Evolutionary conservation across 2,329 filamentous ascomycete genomes (phyloP).

Genomic region (Stemphylium beticola): DNA sequence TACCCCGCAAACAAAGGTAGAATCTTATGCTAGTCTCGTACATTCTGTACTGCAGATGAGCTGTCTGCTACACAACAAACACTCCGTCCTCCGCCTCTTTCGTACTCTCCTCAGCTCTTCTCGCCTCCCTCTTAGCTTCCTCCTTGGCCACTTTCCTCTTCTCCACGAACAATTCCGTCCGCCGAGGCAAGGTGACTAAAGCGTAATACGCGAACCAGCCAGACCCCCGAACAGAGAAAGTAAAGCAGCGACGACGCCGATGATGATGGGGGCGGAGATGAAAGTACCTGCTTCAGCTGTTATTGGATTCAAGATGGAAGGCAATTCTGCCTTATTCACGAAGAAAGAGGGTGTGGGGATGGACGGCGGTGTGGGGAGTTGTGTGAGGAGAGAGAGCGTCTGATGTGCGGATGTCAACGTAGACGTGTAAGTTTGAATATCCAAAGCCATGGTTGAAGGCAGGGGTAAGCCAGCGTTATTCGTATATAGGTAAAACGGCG

Average conservation of each 20-base stretch:
- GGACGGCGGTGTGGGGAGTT: neutral
- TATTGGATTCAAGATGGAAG: neutral
- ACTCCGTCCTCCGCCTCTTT: constrained; percentile 72
- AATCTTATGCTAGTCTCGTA: no score
- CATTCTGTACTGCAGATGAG: no score
- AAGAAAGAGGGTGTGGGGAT: neutral
- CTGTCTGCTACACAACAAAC: no score
- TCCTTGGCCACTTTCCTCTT: neutral
- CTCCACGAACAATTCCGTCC: neutral
- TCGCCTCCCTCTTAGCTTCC: neutral
- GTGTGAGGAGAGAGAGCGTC: no score
- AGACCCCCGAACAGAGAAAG: constrained; percentile 1
- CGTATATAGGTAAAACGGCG: neutral
- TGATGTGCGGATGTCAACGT: no score
- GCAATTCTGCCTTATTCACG: neutral
- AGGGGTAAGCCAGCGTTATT: neutral
- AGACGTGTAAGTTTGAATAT: no score
- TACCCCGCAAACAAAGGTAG: no score
- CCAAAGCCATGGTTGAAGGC: neutral
- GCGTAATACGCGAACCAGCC: constrained; percentile 1
- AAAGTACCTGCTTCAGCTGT: neutral
- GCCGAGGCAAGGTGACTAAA: neutral
- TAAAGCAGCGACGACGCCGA: neutral
- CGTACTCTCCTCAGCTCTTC: constrained; percentile 58
- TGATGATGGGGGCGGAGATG: neutral